Base-by-base conservation (phyloP, 2,329 filamentous ascomycete genomes). In the Apiospora malaysiana region DNA sequence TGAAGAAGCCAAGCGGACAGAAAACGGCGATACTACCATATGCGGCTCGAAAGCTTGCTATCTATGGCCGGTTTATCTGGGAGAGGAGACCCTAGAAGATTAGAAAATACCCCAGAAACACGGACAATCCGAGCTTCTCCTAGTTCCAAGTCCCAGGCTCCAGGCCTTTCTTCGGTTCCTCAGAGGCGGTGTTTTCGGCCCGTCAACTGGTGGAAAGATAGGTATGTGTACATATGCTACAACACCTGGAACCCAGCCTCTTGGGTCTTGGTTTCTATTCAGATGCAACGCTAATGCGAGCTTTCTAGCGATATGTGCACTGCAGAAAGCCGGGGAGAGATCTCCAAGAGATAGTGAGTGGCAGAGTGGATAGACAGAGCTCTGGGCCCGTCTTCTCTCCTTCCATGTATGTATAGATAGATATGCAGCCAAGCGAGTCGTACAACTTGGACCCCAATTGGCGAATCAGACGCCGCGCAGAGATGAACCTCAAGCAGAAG, bases 371-470 rank as follows among this genome's bases (percentile, higher is more conserved):
- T n/a, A n/a, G n/a, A n/a, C 2, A 14, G 12, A 45, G 42, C 42
- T 45, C 42, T 45, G 42, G 42, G 42, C 42, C 42, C 14, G 45
- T 6, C 45, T n/a, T n/a, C 6, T 9, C 45, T n/a, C 21, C 45
- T 6, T 27, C 32, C 21, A n/a, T 63, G 56, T 10, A 32, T 32
- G 32, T 32, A 32, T 37, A 45, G 4, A 14, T 16, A 5, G 42
- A 16, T 14, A 63, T 63, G 56, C 56, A 63, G 56, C 56, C 56
- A 63, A 63, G 56, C 18, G 56, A 63, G 56, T 63, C 56, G 32
- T 63, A 40, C 32, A 59, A 21, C 27, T 23, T 49, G 49, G 14
- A 8, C 16, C 2, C 51, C 27, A 59, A 59, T 59, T 59, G 56
- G 9, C 27, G 4, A 63, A 63, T 37, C 32, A 21, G 9, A 37